phyloP scores from a whole-genome alignment of 2,329 filamentous ascomycete species.

The Sarocladiaceae sp. region DNA sequence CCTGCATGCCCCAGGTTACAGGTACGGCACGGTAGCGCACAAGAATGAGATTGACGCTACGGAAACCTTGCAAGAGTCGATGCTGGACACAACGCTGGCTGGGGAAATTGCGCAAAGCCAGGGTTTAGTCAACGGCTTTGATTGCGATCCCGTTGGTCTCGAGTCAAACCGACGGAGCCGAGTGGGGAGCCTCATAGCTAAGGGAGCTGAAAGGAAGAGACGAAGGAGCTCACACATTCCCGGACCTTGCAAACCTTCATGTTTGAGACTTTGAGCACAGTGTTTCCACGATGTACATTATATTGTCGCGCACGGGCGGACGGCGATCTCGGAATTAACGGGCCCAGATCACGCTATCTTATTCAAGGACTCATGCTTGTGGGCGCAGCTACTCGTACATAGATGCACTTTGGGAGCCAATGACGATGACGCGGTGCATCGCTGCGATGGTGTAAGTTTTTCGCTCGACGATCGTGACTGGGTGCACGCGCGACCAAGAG shows the following conservation, averaged over 20 bases:
- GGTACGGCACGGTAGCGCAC: background rate
- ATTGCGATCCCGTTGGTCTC: background rate
- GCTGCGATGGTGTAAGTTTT: background rate
- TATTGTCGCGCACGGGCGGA: no score
- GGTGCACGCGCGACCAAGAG: background rate
- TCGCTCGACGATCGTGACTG: background rate
- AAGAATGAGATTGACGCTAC: slow-evolving; percentile 3
- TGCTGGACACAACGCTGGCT: background rate
- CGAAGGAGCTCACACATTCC: no score
- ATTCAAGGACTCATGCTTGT: no score
- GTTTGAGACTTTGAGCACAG: no score
- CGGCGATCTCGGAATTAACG: no score
- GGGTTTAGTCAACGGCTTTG: slow-evolving; percentile 1
- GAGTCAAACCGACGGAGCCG: slow-evolving; percentile 1
- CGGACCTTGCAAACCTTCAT: no score
- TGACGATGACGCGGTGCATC: background rate
- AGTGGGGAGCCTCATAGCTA: no score
- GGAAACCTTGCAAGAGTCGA: background rate
- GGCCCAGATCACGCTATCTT: no score
- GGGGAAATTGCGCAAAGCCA: slow-evolving; percentile 8
- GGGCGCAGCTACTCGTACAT: no score
- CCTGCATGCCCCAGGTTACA: no score
- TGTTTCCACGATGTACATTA: no score
- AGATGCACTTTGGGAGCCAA: no score
- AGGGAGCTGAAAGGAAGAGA: background rate